Conservation (phyloP, 768 basidiomycete genomes). For the Hebeloma cylindrosporum region DNA sequence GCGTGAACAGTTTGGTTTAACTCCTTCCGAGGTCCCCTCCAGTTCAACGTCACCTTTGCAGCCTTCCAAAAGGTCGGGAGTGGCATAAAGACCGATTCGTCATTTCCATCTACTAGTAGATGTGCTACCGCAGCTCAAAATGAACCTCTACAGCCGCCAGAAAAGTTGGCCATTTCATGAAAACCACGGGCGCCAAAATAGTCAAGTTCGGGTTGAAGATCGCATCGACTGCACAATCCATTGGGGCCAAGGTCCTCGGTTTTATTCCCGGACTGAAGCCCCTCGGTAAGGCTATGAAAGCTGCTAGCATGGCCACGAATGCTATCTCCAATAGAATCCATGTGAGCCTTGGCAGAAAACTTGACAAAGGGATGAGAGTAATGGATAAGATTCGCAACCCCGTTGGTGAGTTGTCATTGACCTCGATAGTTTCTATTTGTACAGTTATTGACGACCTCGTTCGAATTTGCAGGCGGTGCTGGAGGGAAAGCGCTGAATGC, state of each 20-base stretch:
- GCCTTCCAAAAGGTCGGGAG: too few species aligned
- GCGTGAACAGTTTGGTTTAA: too few species aligned
- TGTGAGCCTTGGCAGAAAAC: slow-evolving; percentile 6
- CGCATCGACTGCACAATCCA: slow-evolving; percentile 3
- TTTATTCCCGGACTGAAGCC: slow-evolving; percentile 12
- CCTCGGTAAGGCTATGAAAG: slow-evolving; percentile 5
- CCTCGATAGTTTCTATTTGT: too few species aligned
- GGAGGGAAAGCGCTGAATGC: too few species aligned
- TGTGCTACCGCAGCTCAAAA: too few species aligned
- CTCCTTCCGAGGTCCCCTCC: too few species aligned
- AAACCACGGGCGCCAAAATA: slow-evolving; percentile 7
- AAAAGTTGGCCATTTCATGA: slow-evolving; percentile 9
- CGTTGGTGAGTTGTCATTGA: not conserved
- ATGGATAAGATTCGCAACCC: slow-evolving; percentile 4
- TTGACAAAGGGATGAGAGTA: slow-evolving; percentile 6
- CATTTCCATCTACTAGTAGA: too few species aligned
- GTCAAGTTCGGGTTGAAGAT: slow-evolving; percentile 10
- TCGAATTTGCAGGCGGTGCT: too few species aligned
- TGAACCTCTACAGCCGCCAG: too few species aligned
- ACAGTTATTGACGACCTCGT: too few species aligned
- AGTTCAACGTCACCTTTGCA: too few species aligned
- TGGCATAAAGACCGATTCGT: too few species aligned
- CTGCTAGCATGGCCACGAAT: not conserved
- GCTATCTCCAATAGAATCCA: slow-evolving; percentile 10
- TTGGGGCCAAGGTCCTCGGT: slow-evolving; percentile 7